phyloP scores from a whole-genome alignment of 2,329 filamentous ascomycete genomes.

The Byssothecium circinans region DNA sequence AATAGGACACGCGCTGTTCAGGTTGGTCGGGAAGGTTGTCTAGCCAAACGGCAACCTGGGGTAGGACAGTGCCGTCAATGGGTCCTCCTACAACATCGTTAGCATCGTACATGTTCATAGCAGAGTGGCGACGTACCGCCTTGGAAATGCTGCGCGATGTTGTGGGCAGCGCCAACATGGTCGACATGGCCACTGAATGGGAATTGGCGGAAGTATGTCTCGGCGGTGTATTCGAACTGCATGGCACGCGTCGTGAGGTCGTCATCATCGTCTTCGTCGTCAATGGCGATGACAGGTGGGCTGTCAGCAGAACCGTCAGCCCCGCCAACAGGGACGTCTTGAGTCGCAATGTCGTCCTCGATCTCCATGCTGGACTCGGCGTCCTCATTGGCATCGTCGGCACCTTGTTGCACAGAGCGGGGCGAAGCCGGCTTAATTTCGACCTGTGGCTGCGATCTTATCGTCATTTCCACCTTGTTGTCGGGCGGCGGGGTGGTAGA shows the following conservation, averaged over 20 bases:
- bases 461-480: conserved; percentile 44
- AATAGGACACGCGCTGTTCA: conserved; percentile 24
- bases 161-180: conserved; percentile 23
- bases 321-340: conserved; percentile 11
- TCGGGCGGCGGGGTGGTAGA: conserved; percentile 14
- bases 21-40: conserved; percentile 26
- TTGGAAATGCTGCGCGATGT: conserved; percentile 30
- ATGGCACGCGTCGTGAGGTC: conserved; percentile 11
- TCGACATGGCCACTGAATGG: conserved; percentile 26
- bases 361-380: neutral
- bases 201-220: conserved; percentile 36
- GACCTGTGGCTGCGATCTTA: conserved; percentile 36
- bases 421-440: conserved; percentile 14
- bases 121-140: conserved; percentile 18
- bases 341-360: conserved; percentile 13
- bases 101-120: conserved; percentile 8
- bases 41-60: conserved; percentile 32
- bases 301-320: conserved; percentile 24
- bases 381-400: conserved; percentile 11
- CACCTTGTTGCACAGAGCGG: conserved; percentile 20
- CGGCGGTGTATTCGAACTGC: conserved; percentile 25
- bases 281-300: conserved; percentile 44
- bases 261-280: conserved; percentile 35
- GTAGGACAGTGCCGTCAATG: conserved; percentile 29
- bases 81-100: conserved; percentile 16